These are phyloP conservation scores for Vitis hybrid DNA, from an alignment of 177 flowering plant genomes.

Conservation along the genomic window DNA sequence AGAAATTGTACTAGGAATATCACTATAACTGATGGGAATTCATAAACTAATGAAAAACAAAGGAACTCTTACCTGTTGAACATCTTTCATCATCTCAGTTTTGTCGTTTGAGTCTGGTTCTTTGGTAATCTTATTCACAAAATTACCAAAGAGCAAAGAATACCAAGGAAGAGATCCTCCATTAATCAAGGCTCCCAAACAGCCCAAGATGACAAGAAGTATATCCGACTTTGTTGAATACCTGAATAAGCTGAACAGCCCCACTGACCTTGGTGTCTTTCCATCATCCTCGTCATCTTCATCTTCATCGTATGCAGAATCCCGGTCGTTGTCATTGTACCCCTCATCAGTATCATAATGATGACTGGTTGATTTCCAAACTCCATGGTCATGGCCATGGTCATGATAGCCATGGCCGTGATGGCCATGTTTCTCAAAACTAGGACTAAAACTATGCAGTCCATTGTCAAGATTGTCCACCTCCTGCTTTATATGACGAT, in stretches of 20 bases:
- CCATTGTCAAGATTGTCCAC: slow-evolving; percentile 9
- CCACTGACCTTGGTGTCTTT: slow-evolving; percentile 30
- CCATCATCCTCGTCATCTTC: slow-evolving; percentile 41
- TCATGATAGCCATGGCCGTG: slow-evolving; percentile 13
- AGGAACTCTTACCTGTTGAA: slow-evolving; percentile 33
- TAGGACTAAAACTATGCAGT: neutral
- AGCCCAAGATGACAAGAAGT: slow-evolving; percentile 56
- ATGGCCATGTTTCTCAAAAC: slow-evolving; percentile 9
- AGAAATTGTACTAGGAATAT: neutral
- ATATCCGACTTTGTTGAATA: slow-evolving; percentile 64
- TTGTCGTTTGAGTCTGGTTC: slow-evolving; percentile 31
- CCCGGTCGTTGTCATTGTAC: neutral
- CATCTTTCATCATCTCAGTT: slow-evolving; percentile 61
- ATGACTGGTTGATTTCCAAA: slow-evolving; percentile 3
- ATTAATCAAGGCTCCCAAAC: slow-evolving; percentile 70
- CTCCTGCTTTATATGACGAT: slow-evolving; percentile 14
- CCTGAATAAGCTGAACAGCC: slow-evolving; percentile 53
- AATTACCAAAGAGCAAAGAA: slow-evolving; percentile 59
- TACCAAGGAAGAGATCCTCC: slow-evolving; percentile 86
- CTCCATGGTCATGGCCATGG: neutral
- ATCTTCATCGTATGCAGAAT: slow-evolving; percentile 17
- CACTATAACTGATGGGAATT: neutral
- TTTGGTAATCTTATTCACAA: slow-evolving; percentile 55
- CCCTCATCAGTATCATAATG: slow-evolving; percentile 12
- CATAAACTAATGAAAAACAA: neutral